Evolutionary conservation across 208 protist species (phyloP), one percentile per base, ranked within the genome.

Genomic region (Leptomonas seymouri): DNA sequence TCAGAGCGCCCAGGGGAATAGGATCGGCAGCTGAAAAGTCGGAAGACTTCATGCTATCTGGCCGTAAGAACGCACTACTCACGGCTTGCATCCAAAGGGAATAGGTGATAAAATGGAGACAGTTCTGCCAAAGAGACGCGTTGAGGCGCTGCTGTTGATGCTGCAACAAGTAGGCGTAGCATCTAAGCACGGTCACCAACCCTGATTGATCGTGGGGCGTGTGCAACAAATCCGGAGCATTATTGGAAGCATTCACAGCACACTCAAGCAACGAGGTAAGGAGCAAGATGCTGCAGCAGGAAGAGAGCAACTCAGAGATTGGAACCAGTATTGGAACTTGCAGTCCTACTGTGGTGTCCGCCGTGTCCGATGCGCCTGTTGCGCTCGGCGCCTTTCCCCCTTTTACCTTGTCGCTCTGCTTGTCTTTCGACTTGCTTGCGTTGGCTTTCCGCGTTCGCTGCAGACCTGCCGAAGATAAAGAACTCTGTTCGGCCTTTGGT

Each of bases 71-170:
- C 44, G 16, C 11, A 4, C 6, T 48, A 4, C 16, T n/a, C 8
- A 15, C n/a, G 9, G 21, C 14, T n/a, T 30, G 36, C 1, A 51
- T 31, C 71, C 71, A 71, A 39, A 62, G 2, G 4, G 8, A 28
- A 31, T 41, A 60, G 4, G 57, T 63, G 18, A 76, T 18, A 7
- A 71, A 28, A 11, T 20, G 11, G 12, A 30, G 23, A 20, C 62
- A 70, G 34, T 54, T 61, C 18, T 45, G 27, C 71, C 71, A 77
- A 21, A 71, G 21, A 18, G 28, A 48, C 4, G 58, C 21, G 21
- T 49, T 77, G 49, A 77, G 71, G 11, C 50, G 71, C 56, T 71
- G 71, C 16, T 56, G 59, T 50, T 77, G 71, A 36, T 77, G 25
- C 42, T 71, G 71, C 48, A 71, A 48, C 0, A 77, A 50, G 48